Evolutionary conservation across 495 filamentous ascomycete species (phyloP).

Genomic region (Penicillium goetzii): DNA sequence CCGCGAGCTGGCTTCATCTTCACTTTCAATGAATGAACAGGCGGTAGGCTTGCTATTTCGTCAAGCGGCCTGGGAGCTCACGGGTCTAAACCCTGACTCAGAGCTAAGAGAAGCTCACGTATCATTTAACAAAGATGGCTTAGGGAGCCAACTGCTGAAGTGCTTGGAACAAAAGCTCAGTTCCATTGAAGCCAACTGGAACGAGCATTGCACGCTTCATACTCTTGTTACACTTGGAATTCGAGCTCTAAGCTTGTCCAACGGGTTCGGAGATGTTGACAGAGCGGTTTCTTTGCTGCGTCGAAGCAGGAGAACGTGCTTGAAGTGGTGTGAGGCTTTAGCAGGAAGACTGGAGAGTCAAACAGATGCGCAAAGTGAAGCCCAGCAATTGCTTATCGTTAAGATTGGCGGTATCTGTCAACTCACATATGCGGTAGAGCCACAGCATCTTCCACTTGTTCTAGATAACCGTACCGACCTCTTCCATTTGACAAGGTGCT

Average conservation of each 20-base stretch:
- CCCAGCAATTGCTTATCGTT: slow-evolving; percentile 29
- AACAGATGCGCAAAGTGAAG: slow-evolving; percentile 2
- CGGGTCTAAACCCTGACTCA: slow-evolving; percentile 1
- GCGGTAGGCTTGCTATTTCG: slow-evolving; percentile 8
- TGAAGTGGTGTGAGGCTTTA: slow-evolving; percentile 18
- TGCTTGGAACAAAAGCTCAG: slow-evolving; percentile 28
- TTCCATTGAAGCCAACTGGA: slow-evolving; percentile 51
- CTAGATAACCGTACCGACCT: slow-evolving; percentile 30
- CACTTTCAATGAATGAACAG: slow-evolving; percentile 10
- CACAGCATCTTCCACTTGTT: slow-evolving; percentile 26
- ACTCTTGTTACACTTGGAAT: slow-evolving; percentile 40
- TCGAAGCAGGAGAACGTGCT: slow-evolving; percentile 13
- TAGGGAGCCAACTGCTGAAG: slow-evolving; percentile 26
- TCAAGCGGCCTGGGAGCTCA: slow-evolving; percentile 13
- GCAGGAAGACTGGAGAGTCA: slow-evolving; percentile 1
- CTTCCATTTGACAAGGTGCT: slow-evolving; percentile 37
- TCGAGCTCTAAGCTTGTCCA: slow-evolving; percentile 41
- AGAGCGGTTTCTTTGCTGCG: slow-evolving; percentile 19
- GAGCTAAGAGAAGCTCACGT: slow-evolving; percentile 12
- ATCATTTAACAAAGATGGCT: slow-evolving; percentile 2
- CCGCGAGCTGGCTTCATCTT: slow-evolving; percentile 7
- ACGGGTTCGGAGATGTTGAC: slow-evolving; percentile 6
- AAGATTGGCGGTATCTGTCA: slow-evolving; percentile 34
- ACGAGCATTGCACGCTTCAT: slow-evolving; percentile 40
- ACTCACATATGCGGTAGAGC: slow-evolving; percentile 40